These are phyloP conservation scores for Drosera capensis DNA, from an alignment of 148 eudicot species.

Conservation along the genomic window DNA sequence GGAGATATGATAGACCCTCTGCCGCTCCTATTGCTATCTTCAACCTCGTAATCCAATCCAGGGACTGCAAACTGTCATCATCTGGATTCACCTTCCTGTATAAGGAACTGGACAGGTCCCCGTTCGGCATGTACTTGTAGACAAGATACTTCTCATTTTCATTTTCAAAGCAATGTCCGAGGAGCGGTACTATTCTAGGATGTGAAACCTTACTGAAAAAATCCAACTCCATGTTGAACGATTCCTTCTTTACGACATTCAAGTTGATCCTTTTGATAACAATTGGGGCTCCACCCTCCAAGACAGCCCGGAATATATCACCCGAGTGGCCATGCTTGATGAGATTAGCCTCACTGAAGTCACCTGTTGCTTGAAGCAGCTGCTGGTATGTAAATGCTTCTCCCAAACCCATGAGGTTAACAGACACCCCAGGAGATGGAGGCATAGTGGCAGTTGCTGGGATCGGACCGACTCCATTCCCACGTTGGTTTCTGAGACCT, in stretches of 20 bases:
- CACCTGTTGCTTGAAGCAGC: slow-evolving; percentile 50
- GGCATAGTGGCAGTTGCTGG: slow-evolving; percentile 32
- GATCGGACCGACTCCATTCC: slow-evolving; percentile 42
- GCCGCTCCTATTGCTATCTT: slow-evolving; percentile 94
- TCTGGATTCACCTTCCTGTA: slow-evolving; percentile 37
- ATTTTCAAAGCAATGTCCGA: slow-evolving; percentile 80
- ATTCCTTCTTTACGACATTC: slow-evolving; percentile 39
- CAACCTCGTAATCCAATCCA: slow-evolving; percentile 96
- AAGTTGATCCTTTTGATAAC: slow-evolving; percentile 60
- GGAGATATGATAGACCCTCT: slow-evolving; percentile 71
- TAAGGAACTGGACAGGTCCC: slow-evolving; percentile 75
- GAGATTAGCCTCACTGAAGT: slow-evolving; percentile 57
- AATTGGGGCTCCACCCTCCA: slow-evolving; percentile 58
- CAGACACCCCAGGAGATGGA: slow-evolving; percentile 27
- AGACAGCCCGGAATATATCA: slow-evolving; percentile 50
- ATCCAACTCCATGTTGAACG: slow-evolving; percentile 60
- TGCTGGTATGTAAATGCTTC: slow-evolving; percentile 60
- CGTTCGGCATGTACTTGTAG: slow-evolving; percentile 82
- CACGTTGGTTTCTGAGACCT: slow-evolving; percentile 26
- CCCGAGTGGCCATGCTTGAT: slow-evolving; percentile 90
- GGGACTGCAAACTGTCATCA: slow-evolving; percentile 68
- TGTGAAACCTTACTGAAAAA: slow-evolving; percentile 71
- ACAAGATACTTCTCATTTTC: slow-evolving; percentile 78
- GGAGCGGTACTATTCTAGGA: slow-evolving; percentile 67
- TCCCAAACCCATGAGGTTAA: slow-evolving; percentile 49